Evolutionary conservation across 345 rosid species (phyloP).

Genomic region (Rhizophora apiculata): DNA sequence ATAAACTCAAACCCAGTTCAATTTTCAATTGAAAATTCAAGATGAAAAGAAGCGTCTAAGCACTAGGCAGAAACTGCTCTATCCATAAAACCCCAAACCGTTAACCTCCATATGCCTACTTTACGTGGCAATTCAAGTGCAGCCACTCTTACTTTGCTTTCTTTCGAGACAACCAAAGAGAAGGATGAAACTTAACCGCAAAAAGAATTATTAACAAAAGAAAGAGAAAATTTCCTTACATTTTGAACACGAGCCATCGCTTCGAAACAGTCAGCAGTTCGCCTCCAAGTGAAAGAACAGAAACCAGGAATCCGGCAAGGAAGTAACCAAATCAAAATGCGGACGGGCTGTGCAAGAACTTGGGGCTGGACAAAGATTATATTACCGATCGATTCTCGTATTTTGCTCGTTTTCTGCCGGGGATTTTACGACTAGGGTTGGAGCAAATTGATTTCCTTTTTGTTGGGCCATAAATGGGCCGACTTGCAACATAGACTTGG

Average conservation of each 20-base stretch:
- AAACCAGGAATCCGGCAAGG: not conserved
- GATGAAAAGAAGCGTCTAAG: not conserved
- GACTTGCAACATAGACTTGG: too few relatives aligned
- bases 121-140: too few relatives aligned
- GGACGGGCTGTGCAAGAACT: too few relatives aligned
- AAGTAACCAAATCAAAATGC: not conserved
- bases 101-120: not conserved
- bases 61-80: not conserved
- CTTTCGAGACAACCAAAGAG: not conserved
- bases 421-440: too few relatives aligned
- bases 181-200: not conserved
- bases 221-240: slow-evolving; percentile 5
- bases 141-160: not conserved
- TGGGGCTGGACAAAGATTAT: too few relatives aligned
- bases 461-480: too few relatives aligned
- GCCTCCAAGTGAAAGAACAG: not conserved
- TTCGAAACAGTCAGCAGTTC: not conserved
- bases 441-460: too few relatives aligned
- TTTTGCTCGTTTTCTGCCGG: too few relatives aligned
- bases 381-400: too few relatives aligned
- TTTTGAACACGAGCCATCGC: slow-evolving; percentile 19
- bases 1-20: not conserved
- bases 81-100: not conserved
- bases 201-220: not conserved
- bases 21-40: not conserved